Conservation (phyloP, 169 alveolate genomes). For the Eimeria brunetti region DNA sequence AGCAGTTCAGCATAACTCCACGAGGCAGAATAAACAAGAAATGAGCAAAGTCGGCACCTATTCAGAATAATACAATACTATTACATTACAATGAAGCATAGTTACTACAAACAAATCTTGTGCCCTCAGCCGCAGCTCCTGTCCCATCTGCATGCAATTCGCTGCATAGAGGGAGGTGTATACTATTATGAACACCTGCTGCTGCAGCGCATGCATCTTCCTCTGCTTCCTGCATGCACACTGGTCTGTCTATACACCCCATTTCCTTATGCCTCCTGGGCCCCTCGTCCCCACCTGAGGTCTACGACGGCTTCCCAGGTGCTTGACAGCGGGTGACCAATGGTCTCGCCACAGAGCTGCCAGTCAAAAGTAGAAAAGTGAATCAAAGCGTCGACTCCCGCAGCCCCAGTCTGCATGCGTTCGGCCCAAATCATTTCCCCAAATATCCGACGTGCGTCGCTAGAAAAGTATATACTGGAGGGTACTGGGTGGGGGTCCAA, state of each 20-base stretch:
- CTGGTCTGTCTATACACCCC: background rate
- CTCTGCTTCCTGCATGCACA: background rate
- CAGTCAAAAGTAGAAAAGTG: slow-evolving; percentile 72
- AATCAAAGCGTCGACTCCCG: slow-evolving; percentile 44
- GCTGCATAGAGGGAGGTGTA: background rate
- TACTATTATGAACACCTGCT: background rate
- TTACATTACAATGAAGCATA: too few relatives aligned
- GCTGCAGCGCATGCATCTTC: background rate
- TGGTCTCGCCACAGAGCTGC: slow-evolving; percentile 48
- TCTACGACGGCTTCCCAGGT: slow-evolving; percentile 58
- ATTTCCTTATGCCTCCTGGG: background rate
- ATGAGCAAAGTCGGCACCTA: too few relatives aligned
- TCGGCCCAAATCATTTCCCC: slow-evolving; percentile 54
- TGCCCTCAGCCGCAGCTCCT: background rate
- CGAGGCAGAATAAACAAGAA: too few relatives aligned
- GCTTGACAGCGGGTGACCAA: slow-evolving; percentile 11
- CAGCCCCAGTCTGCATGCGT: slow-evolving; percentile 76
- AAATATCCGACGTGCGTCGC: background rate
- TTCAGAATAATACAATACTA: too few relatives aligned
- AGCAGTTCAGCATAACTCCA: too few relatives aligned
- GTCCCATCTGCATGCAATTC: background rate
- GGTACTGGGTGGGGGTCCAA: slow-evolving; percentile 3
- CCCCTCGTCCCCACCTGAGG: slow-evolving; percentile 31
- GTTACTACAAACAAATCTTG: too few relatives aligned
- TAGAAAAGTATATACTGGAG: background rate